These are phyloP conservation scores for Anthoceros angustus DNA, from an alignment of 225 moss, liverwort and hornwort genomes.

Conservation along the genomic window DNA sequence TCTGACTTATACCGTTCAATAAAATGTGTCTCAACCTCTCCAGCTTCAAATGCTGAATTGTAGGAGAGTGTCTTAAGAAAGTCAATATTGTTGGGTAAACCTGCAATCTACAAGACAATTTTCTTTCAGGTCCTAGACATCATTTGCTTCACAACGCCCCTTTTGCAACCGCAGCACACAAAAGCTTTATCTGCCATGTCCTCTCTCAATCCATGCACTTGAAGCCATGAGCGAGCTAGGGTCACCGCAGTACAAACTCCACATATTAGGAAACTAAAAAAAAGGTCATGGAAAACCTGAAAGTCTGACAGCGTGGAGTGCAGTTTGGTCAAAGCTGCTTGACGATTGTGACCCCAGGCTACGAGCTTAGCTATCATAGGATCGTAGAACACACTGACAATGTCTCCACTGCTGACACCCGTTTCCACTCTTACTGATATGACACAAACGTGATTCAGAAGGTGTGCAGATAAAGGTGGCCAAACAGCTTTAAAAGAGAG, in stretches of 20 bases:
- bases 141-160: no score
- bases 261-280: no score
- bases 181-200: no score
- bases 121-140: no score
- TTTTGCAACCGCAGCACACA: no score
- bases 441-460: neutral
- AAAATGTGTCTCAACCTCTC: slow-evolving; percentile 85
- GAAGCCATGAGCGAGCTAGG: neutral
- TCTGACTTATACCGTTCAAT: slow-evolving; percentile 69
- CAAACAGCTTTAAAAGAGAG: neutral
- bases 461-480: slow-evolving; percentile 6
- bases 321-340: slow-evolving; percentile 67
- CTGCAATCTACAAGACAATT: slow-evolving; percentile 43
- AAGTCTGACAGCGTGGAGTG: slow-evolving; percentile 57
- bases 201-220: no score
- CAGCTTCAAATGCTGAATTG: slow-evolving; percentile 80
- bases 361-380: slow-evolving; percentile 99
- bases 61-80: slow-evolving; percentile 70
- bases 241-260: slow-evolving; percentile 3
- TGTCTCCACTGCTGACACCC: slow-evolving; percentile 69
- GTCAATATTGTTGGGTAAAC: slow-evolving; percentile 75
- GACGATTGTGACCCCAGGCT: slow-evolving; percentile 81
- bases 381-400: slow-evolving; percentile 93
- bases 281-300: slow-evolving; percentile 30
- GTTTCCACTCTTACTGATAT: slow-evolving; percentile 87